phyloP scores from a whole-genome alignment of 2,329 filamentous ascomycete species.

The Fusarium sambucinum region DNA sequence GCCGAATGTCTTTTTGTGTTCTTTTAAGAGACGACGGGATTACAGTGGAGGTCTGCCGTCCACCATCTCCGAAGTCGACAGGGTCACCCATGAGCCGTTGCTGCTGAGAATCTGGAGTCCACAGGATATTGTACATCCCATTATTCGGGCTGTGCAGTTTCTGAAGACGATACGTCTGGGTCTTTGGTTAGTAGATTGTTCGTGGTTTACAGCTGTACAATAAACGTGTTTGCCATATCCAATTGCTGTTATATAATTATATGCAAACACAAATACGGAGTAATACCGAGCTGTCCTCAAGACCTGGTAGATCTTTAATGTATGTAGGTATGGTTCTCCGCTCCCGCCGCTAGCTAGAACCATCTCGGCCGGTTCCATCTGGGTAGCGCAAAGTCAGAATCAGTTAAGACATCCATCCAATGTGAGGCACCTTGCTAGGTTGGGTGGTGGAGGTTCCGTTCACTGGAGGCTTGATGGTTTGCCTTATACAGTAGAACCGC shows the following conservation, averaged over 20 bases:
- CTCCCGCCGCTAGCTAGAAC: slow-evolving; percentile 38
- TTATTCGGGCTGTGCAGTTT: slow-evolving; percentile 6
- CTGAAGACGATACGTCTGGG: not conserved
- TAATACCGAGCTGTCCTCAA: slow-evolving; percentile 1
- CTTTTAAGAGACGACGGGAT: slow-evolving; percentile 25
- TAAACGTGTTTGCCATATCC: not conserved
- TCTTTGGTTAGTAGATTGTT: not conserved
- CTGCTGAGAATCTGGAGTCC: slow-evolving; percentile 40
- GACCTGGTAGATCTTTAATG: slow-evolving; percentile 26
- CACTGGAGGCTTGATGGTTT: not conserved
- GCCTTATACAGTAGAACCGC: not conserved
- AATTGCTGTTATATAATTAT: not conserved
- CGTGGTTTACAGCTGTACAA: not conserved
- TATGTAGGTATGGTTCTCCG: slow-evolving; percentile 33
- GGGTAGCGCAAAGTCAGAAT: slow-evolving; percentile 7
- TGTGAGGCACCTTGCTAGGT: not conserved
- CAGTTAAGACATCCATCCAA: not conserved
- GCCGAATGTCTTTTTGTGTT: slow-evolving; percentile 16
- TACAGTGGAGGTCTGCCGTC: slow-evolving; percentile 41
- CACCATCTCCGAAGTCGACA: slow-evolving; percentile 43
- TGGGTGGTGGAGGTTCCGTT: not conserved
- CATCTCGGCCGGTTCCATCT: slow-evolving; percentile 29
- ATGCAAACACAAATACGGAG: not conserved
- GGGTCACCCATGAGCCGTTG: slow-evolving; percentile 33
- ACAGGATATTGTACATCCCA: slow-evolving; percentile 29